Percentiles rank a stretch among this genome's conserved stretches.
These are phyloP conservation scores for Aspergillus pseudonomiae DNA, from an alignment of 2,329 filamentous ascomycete species.

Conservation along the genomic window DNA sequence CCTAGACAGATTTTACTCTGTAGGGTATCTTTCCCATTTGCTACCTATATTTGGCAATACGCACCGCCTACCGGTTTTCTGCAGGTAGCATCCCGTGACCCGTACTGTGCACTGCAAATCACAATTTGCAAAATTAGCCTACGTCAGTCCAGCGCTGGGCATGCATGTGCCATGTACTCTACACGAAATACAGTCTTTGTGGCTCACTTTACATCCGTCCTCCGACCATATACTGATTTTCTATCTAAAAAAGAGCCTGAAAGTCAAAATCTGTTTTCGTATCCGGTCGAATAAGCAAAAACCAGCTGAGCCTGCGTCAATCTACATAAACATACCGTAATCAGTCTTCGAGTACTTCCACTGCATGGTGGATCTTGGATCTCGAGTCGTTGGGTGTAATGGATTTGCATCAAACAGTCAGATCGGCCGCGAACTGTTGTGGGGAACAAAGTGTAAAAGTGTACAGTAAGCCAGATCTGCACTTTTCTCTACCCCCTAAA, in stretches of 20 bases:
- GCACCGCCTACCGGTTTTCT: not conserved
- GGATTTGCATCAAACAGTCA: slow-evolving; percentile 15
- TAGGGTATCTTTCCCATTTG: not conserved
- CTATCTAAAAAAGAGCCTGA: too few relatives aligned
- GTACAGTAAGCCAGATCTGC: slow-evolving; percentile 20
- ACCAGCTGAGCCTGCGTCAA: not conserved
- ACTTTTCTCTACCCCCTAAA: slow-evolving; percentile 11
- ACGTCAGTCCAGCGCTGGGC: not conserved
- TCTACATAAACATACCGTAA: not conserved
- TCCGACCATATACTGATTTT: not conserved
- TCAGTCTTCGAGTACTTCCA: not conserved
- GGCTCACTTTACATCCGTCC: not conserved
- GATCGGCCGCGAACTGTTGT: slow-evolving; percentile 23
- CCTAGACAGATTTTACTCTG: not conserved
- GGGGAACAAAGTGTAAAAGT: slow-evolving; percentile 17
- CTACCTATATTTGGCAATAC: not conserved
- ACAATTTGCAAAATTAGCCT: slow-evolving; percentile 2
- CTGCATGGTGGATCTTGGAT: not conserved
- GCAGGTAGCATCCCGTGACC: not conserved
- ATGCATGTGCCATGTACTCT: not conserved
- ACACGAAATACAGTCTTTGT: not conserved
- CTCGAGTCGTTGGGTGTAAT: slow-evolving; percentile 7
- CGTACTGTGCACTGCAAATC: slow-evolving; percentile 3
- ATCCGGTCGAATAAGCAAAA: not conserved
- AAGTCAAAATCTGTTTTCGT: not conserved